These are phyloP conservation scores for Schizosaccharomyces pombe DNA, from an alignment of 805 yeast species.

Conservation along the genomic window DNA sequence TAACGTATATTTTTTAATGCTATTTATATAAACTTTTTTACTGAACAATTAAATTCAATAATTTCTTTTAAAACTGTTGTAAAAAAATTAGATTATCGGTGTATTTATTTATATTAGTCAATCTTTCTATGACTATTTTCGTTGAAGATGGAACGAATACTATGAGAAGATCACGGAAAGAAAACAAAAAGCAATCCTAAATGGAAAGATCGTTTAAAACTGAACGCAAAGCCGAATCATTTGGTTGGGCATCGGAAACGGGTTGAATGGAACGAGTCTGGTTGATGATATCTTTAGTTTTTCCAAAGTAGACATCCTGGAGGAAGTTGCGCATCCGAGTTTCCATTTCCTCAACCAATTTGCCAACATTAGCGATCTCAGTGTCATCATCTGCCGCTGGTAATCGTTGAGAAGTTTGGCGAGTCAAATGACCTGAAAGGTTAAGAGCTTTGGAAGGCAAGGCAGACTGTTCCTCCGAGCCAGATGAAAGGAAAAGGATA, in stretches of 20 bases:
- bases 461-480: slow-evolving; percentile 13
- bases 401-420: slow-evolving; percentile 25
- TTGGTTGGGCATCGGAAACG: slow-evolving; percentile 19
- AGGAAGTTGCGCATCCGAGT: slow-evolving; percentile 63
- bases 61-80: too few species aligned
- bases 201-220: neutral
- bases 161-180: neutral
- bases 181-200: neutral
- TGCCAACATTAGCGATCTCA: slow-evolving; percentile 63
- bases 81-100: too few species aligned
- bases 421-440: slow-evolving; percentile 62
- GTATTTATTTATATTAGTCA: too few species aligned
- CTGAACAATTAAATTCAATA: too few species aligned
- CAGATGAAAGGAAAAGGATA: slow-evolving; percentile 39
- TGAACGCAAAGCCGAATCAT: slow-evolving; percentile 7
- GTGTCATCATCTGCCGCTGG: neutral
- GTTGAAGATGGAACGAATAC: too few species aligned
- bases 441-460: slow-evolving; percentile 18
- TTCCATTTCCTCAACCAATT: slow-evolving; percentile 69
- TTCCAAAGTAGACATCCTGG: slow-evolving; percentile 87
- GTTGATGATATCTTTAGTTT: slow-evolving; percentile 67
- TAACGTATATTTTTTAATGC: too few species aligned
- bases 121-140: too few species aligned
- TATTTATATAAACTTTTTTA: too few species aligned
- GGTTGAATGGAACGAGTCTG: slow-evolving; percentile 30